A percentile compares a stretch with the other conserved stretches of the same genome.
Conservation (phyloP, 257 asterid genomes). For the Penstemon davidsonii region DNA sequence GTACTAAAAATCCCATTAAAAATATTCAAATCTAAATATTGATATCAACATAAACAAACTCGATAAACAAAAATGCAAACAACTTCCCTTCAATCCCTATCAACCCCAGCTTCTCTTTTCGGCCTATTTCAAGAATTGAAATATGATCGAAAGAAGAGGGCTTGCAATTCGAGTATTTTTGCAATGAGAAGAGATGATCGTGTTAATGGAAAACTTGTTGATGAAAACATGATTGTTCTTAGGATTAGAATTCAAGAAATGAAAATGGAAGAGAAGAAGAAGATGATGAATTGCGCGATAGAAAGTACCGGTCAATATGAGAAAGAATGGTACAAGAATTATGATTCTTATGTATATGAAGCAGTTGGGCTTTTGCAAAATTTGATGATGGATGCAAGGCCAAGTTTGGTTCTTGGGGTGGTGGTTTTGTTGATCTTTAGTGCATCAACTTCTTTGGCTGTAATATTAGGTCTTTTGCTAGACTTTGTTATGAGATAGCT, state of each 20-base stretch:
- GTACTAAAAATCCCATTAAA: too few species aligned
- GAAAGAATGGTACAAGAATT: slow-evolving; percentile 21
- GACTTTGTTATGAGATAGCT: slow-evolving; percentile 19
- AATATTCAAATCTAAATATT: too few species aligned
- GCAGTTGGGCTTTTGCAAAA: slow-evolving; percentile 42
- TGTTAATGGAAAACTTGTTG: slow-evolving; percentile 22
- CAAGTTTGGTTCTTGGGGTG: slow-evolving; percentile 39
- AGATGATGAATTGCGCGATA: not conserved
- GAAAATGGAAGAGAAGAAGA: slow-evolving; percentile 11
- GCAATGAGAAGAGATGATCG: slow-evolving; percentile 17
- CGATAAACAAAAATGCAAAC: not conserved
- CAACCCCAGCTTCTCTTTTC: slow-evolving; percentile 1
- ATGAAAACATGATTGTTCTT: slow-evolving; percentile 31
- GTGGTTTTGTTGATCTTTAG: slow-evolving; percentile 33
- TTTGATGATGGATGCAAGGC: slow-evolving; percentile 41
- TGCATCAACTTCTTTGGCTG: slow-evolving; percentile 29
- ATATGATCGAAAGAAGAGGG: not conserved
- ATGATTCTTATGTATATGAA: slow-evolving; percentile 38
- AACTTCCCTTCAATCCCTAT: slow-evolving; percentile 10
- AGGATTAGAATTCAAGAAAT: slow-evolving; percentile 26
- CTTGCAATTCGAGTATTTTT: not conserved
- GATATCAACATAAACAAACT: not conserved
- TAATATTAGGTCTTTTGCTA: slow-evolving; percentile 16
- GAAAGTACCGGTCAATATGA: slow-evolving; percentile 20
- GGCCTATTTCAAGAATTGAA: not conserved